Conservation (phyloP, 2,329 filamentous ascomycete genomes). For the Alternaria brassicae region DNA sequence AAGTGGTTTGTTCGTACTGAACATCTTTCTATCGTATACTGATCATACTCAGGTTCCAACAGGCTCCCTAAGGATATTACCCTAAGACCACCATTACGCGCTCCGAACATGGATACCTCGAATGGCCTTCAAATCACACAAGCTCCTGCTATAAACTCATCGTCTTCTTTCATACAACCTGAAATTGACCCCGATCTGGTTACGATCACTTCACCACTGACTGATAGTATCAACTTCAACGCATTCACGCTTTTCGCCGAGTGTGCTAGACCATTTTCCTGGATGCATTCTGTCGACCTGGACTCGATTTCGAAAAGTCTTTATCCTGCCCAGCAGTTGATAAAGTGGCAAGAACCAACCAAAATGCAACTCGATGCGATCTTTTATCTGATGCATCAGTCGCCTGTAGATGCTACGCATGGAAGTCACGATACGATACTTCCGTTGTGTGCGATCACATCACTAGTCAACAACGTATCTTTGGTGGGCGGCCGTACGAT, state of each 20-base stretch:
- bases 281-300: background rate
- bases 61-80: too few relatives aligned
- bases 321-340: background rate
- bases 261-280: background rate
- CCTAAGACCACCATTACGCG: too few relatives aligned
- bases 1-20: background rate
- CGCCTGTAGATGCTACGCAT: background rate
- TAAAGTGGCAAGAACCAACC: background rate
- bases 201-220: background rate
- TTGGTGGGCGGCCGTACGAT: background rate
- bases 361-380: background rate
- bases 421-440: background rate
- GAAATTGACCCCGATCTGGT: accelerated
- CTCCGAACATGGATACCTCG: background rate
- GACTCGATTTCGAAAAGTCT: background rate
- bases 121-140: background rate
- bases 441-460: background rate
- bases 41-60: too few relatives aligned
- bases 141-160: background rate
- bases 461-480: background rate
- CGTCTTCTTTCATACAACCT: background rate
- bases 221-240: accelerated
- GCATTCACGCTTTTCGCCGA: background rate
- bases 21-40: too few relatives aligned
- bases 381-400: background rate